Conservation (phyloP, 305 asterid species). For the Caryopteris hybrid region DNA sequence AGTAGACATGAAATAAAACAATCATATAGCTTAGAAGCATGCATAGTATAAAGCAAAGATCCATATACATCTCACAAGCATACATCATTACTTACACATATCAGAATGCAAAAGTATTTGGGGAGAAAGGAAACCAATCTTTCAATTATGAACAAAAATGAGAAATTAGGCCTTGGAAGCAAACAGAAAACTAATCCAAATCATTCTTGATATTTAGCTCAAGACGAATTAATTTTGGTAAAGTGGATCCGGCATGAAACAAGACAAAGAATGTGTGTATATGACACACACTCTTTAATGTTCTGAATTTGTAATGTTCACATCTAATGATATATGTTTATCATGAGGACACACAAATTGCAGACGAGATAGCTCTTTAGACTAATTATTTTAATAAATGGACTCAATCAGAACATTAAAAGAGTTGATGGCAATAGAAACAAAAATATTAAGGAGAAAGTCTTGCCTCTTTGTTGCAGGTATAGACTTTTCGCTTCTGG, state of each 20-base stretch:
- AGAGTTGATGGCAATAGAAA: neutral
- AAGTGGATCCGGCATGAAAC: neutral
- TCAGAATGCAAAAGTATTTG: neutral
- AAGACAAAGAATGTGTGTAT: neutral
- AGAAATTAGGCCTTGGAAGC: neutral
- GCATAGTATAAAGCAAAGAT: neutral
- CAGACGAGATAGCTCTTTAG: too few species aligned
- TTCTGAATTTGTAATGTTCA: too few species aligned
- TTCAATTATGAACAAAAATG: neutral
- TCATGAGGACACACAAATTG: too few species aligned
- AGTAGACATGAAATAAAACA: too few species aligned
- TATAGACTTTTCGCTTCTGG: neutral
- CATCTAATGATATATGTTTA: neutral
- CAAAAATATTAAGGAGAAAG: neutral
- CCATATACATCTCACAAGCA: neutral
- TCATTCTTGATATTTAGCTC: neutral
- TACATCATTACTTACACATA: neutral
- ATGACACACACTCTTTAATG: too few species aligned
- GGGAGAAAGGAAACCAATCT: neutral
- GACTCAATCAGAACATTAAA: neutral
- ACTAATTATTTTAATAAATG: neutral
- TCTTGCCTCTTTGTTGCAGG: conserved; percentile 5
- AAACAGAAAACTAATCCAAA: too few species aligned
- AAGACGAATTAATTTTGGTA: neutral
- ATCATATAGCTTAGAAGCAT: too few species aligned